These are phyloP conservation scores for Forsythia viridissima DNA, from an alignment of 257 asterid genomes.

Conservation along the genomic window DNA sequence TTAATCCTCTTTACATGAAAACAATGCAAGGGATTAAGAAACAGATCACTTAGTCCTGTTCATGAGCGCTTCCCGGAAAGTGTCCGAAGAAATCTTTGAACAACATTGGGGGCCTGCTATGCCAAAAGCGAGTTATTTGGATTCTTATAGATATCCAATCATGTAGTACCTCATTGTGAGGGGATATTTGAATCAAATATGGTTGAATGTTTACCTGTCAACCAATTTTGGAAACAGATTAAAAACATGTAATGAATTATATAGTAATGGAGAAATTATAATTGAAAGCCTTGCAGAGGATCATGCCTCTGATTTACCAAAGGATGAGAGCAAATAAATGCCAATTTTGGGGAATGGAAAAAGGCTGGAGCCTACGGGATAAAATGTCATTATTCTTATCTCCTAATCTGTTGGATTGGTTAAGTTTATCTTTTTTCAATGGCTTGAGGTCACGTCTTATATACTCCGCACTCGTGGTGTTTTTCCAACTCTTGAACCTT, in stretches of 20 bases:
- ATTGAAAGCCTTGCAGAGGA: constrained; percentile 18
- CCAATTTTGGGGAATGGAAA: constrained; percentile 20
- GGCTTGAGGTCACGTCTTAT: not conserved
- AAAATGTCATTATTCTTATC: constrained; percentile 5
- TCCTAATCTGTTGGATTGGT: not conserved
- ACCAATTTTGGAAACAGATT: too few relatives aligned
- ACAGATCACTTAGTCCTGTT: not conserved
- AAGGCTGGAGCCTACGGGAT: constrained; percentile 10
- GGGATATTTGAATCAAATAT: not conserved
- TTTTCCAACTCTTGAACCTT: too few relatives aligned
- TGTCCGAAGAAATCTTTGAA: not conserved
- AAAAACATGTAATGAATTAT: not conserved
- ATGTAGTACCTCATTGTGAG: not conserved
- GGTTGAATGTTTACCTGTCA: not conserved
- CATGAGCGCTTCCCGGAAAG: not conserved
- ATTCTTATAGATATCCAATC: not conserved
- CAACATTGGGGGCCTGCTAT: not conserved
- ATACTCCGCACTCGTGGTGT: not conserved
- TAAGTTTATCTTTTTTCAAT: not conserved
- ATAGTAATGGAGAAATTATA: constrained; percentile 8
- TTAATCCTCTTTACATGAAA: not conserved
- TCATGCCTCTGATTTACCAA: constrained; percentile 14
- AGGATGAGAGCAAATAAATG: constrained; percentile 19
- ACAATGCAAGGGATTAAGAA: not conserved
- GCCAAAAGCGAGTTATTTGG: not conserved